Percentiles rank a stretch among this genome's conserved stretches.
Evolutionary conservation across 2,329 filamentous ascomycete species (phyloP).

Genomic region (Didymella segeticola): DNA sequence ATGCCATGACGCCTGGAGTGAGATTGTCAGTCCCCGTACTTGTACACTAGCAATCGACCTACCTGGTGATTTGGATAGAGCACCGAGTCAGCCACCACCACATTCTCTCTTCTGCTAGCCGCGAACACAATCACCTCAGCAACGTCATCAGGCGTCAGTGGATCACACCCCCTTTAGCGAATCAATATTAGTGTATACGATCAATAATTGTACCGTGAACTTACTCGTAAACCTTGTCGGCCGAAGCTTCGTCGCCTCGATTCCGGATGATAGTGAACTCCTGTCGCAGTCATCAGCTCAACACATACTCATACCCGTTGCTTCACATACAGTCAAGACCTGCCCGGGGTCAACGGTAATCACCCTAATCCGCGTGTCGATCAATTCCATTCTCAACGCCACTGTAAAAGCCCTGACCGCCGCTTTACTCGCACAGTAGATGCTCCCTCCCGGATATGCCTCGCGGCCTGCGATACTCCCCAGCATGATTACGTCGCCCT

Average conservation of each 20-base stretch:
- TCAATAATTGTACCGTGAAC: not conserved
- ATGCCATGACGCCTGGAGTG: not conserved
- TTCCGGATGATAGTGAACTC: constrained; percentile 87
- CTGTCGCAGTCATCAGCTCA: constrained; percentile 2
- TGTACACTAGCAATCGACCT: constrained; percentile 46
- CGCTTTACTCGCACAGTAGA: constrained; percentile 89
- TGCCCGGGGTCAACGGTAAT: constrained; percentile 90
- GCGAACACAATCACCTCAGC: constrained; percentile 88
- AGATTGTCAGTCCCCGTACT: not conserved
- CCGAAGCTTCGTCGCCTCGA: constrained; percentile 83
- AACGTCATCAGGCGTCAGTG: constrained; percentile 84
- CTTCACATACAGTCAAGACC: constrained; percentile 71
- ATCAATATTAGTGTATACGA: constrained; percentile 4
- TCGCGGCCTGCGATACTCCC: constrained; percentile 87
- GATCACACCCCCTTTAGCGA: constrained; percentile 62
- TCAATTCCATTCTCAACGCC: constrained; percentile 78
- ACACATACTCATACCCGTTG: not conserved
- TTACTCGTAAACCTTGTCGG: constrained; percentile 80
- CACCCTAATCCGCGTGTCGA: constrained; percentile 77
- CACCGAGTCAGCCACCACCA: constrained; percentile 83
- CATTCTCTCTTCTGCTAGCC: constrained; percentile 80
- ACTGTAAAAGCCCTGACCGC: constrained; percentile 84
- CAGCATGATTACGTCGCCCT: constrained; percentile 92
- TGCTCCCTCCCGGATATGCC: constrained; percentile 76
- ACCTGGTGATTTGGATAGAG: constrained; percentile 88